Evolutionary conservation across 352 stramenopile genomes (phyloP).

Genomic region (Globisporangium solare): DNA sequence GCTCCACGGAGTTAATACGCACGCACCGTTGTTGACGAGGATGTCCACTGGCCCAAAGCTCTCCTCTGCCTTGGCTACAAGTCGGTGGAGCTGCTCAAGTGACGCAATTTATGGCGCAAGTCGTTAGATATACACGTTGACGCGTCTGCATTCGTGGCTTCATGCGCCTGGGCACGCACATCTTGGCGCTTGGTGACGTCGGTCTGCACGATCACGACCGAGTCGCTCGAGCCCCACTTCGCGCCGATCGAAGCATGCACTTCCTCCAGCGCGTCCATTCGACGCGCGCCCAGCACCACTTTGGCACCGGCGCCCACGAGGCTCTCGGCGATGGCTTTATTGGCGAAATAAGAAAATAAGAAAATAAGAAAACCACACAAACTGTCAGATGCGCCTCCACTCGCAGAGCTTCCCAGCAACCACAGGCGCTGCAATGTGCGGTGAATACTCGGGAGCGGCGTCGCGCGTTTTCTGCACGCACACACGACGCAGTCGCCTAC

Average conservation of each 20-base stretch:
- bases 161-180: slow-evolving; percentile 17
- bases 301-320: slow-evolving; percentile 72
- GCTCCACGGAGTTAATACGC: neutral
- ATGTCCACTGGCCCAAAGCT: slow-evolving; percentile 78
- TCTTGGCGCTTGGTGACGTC: slow-evolving; percentile 73
- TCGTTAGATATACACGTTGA: no score
- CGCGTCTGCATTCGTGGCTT: neutral
- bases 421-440: no score
- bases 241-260: slow-evolving; percentile 32
- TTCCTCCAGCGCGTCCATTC: slow-evolving; percentile 50
- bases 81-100: slow-evolving; percentile 33
- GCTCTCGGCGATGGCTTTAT: slow-evolving; percentile 55
- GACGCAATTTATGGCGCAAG: neutral
- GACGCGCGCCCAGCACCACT: slow-evolving; percentile 78
- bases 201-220: slow-evolving; percentile 38
- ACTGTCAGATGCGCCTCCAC: neutral
- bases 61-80: slow-evolving; percentile 55
- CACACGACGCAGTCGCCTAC: slow-evolving; percentile 10
- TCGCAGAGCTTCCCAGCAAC: no score
- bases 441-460: no score
- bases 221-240: slow-evolving; percentile 18
- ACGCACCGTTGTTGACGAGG: slow-evolving; percentile 86
- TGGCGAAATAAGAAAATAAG: neutral
- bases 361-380: no score
- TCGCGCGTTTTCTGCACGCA: no score